A percentile compares a stretch with the other conserved stretches of the same genome.
These are phyloP conservation scores for Euphorbia celastroides DNA, from an alignment of 441 rosid genomes.

Conservation along the genomic window DNA sequence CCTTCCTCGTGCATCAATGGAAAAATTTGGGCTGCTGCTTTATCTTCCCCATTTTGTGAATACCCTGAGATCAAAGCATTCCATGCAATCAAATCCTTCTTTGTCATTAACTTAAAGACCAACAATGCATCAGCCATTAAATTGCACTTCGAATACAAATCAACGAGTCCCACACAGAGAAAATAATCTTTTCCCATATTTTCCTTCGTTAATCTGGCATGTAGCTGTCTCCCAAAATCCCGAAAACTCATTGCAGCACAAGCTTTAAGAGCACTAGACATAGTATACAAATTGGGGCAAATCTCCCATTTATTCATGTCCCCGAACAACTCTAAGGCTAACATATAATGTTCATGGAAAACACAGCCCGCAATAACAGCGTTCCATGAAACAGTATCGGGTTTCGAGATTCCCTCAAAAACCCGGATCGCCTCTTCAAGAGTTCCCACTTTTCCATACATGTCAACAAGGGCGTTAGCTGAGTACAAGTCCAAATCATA, in stretches of 20 bases:
- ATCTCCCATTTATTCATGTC: slow-evolving; percentile 38
- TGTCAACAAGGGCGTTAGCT: slow-evolving; percentile 61
- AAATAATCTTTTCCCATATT: slow-evolving; percentile 43
- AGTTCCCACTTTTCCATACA: slow-evolving; percentile 57
- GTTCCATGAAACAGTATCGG: slow-evolving; percentile 72
- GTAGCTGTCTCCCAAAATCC: slow-evolving; percentile 51
- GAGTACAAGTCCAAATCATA: slow-evolving; percentile 48
- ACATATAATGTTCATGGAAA: slow-evolving; percentile 34
- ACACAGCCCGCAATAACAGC: slow-evolving; percentile 61
- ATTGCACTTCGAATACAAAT: slow-evolving; percentile 51
- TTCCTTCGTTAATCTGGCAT: slow-evolving; percentile 41
- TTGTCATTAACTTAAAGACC: slow-evolving; percentile 38
- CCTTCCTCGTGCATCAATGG: slow-evolving; percentile 34
- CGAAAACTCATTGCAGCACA: slow-evolving; percentile 38
- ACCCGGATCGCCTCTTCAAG: slow-evolving; percentile 39
- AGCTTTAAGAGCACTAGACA: slow-evolving; percentile 61
- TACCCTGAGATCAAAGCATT: slow-evolving; percentile 57
- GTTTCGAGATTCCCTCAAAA: slow-evolving; percentile 40
- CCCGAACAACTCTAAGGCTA: slow-evolving; percentile 38
- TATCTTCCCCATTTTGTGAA: slow-evolving; percentile 46
- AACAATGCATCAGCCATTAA: slow-evolving; percentile 37
- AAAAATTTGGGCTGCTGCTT: slow-evolving; percentile 45
- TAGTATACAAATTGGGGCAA: slow-evolving; percentile 51
- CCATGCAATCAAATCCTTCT: slow-evolving; percentile 54
- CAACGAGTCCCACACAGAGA: slow-evolving; percentile 54